phyloP scores from a whole-genome alignment of 164 flowering plant genomes.

The Vitis cinerea region DNA sequence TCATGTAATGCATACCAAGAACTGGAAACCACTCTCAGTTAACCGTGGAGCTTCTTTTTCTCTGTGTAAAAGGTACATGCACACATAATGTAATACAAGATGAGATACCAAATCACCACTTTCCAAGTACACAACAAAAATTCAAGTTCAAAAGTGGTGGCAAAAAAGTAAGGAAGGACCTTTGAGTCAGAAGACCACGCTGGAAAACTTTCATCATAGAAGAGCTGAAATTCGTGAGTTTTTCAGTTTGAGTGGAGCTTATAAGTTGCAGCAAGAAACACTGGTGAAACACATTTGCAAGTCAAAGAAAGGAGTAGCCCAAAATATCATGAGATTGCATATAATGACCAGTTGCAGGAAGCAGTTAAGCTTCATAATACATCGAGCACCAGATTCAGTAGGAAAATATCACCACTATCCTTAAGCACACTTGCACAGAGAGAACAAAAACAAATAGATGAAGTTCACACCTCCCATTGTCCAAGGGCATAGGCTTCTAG shows the following conservation, averaged over 20 bases:
- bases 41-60: conserved; percentile 81
- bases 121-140: background rate
- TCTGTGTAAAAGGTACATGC: conserved; percentile 36
- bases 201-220: conserved; percentile 90
- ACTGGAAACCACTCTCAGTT: conserved; percentile 91
- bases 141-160: background rate
- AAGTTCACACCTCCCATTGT: conserved; percentile 88
- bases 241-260: conserved; percentile 70
- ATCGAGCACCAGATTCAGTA: background rate
- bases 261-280: conserved; percentile 89
- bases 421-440: conserved; percentile 3
- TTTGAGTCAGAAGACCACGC: conserved; percentile 78
- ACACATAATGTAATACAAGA: background rate
- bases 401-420: conserved; percentile 5
- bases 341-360: conserved; percentile 9
- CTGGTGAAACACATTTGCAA: conserved; percentile 46
- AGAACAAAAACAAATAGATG: conserved; percentile 9
- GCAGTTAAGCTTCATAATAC: conserved; percentile 9
- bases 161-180: conserved; percentile 34
- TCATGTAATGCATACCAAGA: conserved; percentile 58
- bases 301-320: conserved; percentile 13
- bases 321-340: background rate
- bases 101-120: conserved; percentile 1
- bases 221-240: conserved; percentile 64
- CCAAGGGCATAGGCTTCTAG: conserved; percentile 79